phyloP scores from a whole-genome alignment of 345 rosid genomes.

The Carallia brachiata region DNA sequence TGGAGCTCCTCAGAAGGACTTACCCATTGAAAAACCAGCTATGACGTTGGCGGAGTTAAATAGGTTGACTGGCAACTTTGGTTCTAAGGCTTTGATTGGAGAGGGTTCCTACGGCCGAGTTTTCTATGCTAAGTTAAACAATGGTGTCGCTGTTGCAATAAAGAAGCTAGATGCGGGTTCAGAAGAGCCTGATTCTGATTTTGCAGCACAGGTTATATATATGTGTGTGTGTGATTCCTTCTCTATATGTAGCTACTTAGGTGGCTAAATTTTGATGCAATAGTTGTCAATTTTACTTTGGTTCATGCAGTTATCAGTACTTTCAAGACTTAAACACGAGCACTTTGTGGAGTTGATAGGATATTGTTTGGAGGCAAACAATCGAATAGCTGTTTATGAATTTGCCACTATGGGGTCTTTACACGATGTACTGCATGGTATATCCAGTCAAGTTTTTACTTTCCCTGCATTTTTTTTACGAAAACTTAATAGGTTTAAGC shows the following conservation, averaged over 20 bases:
- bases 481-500: background rate
- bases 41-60: constrained; percentile 68
- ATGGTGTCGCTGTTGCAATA: constrained; percentile 60
- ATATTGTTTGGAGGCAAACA: constrained; percentile 74
- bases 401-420: constrained; percentile 82
- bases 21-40: constrained; percentile 75
- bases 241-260: background rate
- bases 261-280: background rate
- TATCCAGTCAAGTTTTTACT: background rate
- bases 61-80: constrained; percentile 61
- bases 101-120: constrained; percentile 99
- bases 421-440: constrained; percentile 93
- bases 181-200: constrained; percentile 78
- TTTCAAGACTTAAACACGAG: constrained; percentile 85
- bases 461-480: background rate
- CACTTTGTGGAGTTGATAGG: constrained; percentile 83
- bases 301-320: constrained; percentile 60
- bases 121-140: constrained; percentile 55
- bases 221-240: background rate
- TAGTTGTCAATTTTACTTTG: background rate
- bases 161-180: constrained; percentile 85
- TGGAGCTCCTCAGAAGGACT: constrained; percentile 71
- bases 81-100: constrained; percentile 77
- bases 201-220: constrained; percentile 67
- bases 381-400: constrained; percentile 70